These are phyloP conservation scores for Pelargonium myrrhifolium DNA, from an alignment of 441 rosid genomes.

Conservation along the genomic window DNA sequence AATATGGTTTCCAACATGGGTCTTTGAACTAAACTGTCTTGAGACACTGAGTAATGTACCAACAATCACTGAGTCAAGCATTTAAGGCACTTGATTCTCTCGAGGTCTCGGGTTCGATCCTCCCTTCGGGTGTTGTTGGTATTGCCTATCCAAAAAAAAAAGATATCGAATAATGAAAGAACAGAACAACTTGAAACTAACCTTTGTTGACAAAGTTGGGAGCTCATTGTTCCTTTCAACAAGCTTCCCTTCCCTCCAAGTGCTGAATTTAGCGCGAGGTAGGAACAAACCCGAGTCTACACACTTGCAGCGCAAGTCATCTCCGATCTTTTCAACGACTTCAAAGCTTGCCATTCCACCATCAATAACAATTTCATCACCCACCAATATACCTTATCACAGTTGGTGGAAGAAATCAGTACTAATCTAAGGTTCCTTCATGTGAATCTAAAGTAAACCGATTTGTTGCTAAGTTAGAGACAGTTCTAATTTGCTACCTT, in stretches of 20 bases:
- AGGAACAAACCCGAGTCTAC: constrained; percentile 58
- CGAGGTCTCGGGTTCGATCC: too few relatives aligned
- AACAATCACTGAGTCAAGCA: too few relatives aligned
- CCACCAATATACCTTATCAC: constrained; percentile 44
- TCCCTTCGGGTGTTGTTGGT: too few relatives aligned
- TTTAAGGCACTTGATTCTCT: too few relatives aligned
- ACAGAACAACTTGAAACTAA: constrained; percentile 10
- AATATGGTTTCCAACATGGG: too few relatives aligned
- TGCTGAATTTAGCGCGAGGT: constrained; percentile 67
- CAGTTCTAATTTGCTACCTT: constrained; percentile 31
- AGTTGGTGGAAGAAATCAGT: too few relatives aligned
- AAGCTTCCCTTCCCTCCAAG: constrained; percentile 62
- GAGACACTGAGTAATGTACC: too few relatives aligned
- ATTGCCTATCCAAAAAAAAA: too few relatives aligned
- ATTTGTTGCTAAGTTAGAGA: background rate
- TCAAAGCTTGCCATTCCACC: constrained; percentile 79
- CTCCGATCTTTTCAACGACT: constrained; percentile 51
- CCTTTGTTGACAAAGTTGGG: constrained; percentile 57
- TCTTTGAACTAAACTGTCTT: too few relatives aligned
- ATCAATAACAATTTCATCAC: constrained; percentile 61
- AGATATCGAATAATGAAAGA: background rate
- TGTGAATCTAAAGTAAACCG: background rate
- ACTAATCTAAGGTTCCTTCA: background rate
- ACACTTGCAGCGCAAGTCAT: constrained; percentile 54
- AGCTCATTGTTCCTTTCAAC: constrained; percentile 41